Conservation (phyloP, 2,329 filamentous ascomycete species). For the Ascochyta pisi region DNA sequence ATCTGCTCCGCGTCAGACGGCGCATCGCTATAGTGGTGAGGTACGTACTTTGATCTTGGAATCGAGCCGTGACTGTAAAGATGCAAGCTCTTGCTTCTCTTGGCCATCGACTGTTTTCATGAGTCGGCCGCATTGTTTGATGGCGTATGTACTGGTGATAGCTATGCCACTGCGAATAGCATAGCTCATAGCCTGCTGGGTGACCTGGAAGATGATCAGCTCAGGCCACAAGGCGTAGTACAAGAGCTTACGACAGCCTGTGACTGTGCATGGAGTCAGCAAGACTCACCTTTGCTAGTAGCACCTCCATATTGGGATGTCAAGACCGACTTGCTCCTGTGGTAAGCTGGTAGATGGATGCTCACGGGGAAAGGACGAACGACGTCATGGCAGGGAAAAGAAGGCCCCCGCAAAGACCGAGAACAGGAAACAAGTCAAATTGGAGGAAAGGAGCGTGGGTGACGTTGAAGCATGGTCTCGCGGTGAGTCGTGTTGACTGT, state of each 20-base stretch:
- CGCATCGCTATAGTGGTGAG: neutral
- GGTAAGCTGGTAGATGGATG: neutral
- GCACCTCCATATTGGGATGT: constrained; percentile 70
- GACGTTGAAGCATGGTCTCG: constrained; percentile 7
- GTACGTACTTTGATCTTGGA: constrained; percentile 78
- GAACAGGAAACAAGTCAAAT: neutral
- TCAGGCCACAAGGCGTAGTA: neutral
- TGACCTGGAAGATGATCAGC: constrained; percentile 57
- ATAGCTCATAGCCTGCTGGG: constrained; percentile 87
- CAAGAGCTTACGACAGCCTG: neutral
- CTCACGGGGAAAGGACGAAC: constrained; percentile 1
- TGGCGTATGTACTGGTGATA: constrained; percentile 83
- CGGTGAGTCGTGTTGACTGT: constrained; percentile 17
- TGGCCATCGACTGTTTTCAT: constrained; percentile 69
- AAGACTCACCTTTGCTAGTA: constrained; percentile 63
- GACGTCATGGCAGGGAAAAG: constrained; percentile 6
- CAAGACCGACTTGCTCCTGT: constrained; percentile 4
- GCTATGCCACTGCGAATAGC: constrained; percentile 85
- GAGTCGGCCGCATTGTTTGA: constrained; percentile 79
- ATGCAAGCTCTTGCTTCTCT: constrained; percentile 73
- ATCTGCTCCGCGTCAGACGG: constrained; percentile 60
- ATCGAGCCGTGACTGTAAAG: constrained; percentile 76
- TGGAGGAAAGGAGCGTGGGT: neutral
- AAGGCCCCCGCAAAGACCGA: neutral
- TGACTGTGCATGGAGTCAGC: constrained; percentile 13